Evolutionary conservation across 176 grass and related monocot genomes (phyloP).

Genomic region (Paspalum vaginatum): DNA sequence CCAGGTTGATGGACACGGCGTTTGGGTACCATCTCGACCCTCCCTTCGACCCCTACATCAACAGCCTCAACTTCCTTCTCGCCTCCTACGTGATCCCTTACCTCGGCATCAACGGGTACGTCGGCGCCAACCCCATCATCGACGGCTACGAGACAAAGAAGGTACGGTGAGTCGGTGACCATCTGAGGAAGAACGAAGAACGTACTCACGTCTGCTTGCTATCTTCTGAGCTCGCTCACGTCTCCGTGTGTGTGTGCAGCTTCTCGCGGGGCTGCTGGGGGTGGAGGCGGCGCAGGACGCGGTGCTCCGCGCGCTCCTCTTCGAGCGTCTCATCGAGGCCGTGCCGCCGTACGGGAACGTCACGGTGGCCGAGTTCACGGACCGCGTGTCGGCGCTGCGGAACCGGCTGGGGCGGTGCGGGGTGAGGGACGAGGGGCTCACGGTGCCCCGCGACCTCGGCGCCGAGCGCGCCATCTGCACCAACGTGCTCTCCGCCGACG

Average conservation of each 20-base stretch:
- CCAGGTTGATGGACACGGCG: constrained; percentile 61
- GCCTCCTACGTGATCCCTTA: constrained; percentile 71
- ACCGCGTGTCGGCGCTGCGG: constrained; percentile 53
- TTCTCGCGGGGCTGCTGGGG: constrained; percentile 56
- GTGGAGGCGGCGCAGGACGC: constrained; percentile 75
- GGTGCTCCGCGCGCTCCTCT: constrained; percentile 52
- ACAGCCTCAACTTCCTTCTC: constrained; percentile 65
- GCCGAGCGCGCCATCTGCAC: constrained; percentile 59
- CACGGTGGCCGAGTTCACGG: constrained; percentile 79
- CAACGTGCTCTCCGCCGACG: constrained; percentile 71
- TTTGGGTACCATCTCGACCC: constrained; percentile 61
- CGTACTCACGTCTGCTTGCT: too few relatives aligned
- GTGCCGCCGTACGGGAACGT: constrained; percentile 55
- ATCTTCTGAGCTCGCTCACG: too few relatives aligned
- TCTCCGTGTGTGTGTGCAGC: constrained; percentile 32
- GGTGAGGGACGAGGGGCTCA: constrained; percentile 75
- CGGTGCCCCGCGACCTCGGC: constrained; percentile 55
- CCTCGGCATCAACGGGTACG: constrained; percentile 77
- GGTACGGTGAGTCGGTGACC: constrained; percentile 40
- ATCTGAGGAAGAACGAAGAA: too few relatives aligned
- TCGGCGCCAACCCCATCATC: constrained; percentile 59
- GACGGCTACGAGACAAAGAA: constrained; percentile 61
- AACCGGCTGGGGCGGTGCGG: constrained; percentile 66
- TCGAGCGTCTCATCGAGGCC: constrained; percentile 40
- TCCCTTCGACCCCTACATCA: constrained; percentile 68